A percentile compares a stretch with the other conserved stretches of the same genome.
phyloP scores from a whole-genome alignment of 2,329 filamentous ascomycete genomes.

The Tympanopsis confertula region DNA sequence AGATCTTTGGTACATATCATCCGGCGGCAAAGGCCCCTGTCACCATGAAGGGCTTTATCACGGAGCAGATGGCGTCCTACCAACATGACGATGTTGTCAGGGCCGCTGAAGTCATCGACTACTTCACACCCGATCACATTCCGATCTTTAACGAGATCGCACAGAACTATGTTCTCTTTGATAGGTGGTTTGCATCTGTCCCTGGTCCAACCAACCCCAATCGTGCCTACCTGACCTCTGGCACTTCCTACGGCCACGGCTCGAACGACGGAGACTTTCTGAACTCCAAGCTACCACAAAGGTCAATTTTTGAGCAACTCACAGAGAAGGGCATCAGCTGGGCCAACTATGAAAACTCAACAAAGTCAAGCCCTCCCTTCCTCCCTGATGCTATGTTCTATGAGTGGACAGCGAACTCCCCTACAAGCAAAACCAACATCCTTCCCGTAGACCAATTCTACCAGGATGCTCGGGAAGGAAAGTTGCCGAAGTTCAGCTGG shows the following conservation, averaged over 20 bases:
- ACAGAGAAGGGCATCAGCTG: conserved; percentile 25
- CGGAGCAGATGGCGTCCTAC: neutral
- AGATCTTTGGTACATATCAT: neutral
- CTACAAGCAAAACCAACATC: conserved; percentile 18
- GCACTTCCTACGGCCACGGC: conserved; percentile 16
- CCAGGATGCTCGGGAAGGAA: conserved; percentile 2
- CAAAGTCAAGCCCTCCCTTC: conserved; percentile 19
- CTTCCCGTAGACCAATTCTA: conserved; percentile 5
- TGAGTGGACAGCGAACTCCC: conserved; percentile 22
- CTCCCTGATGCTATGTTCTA: conserved; percentile 30
- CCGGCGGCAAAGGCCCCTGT: neutral
- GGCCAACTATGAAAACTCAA: conserved; percentile 32
- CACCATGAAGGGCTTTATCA: neutral
- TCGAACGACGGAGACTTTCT: conserved; percentile 13
- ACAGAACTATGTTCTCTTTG: neutral
- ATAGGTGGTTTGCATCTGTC: neutral
- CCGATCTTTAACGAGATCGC: neutral
- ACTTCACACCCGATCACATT: neutral
- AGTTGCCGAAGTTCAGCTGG: conserved; percentile 26
- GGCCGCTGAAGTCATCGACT: neutral
- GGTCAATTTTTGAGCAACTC: conserved; percentile 26
- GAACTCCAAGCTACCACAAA: conserved; percentile 14
- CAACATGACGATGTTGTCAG: neutral
- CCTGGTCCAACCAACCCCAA: conserved; percentile 27
- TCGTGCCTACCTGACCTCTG: conserved; percentile 17